Evolutionary conservation across 306 rosid species (phyloP).

Genomic region (Prunus fruticosa): DNA sequence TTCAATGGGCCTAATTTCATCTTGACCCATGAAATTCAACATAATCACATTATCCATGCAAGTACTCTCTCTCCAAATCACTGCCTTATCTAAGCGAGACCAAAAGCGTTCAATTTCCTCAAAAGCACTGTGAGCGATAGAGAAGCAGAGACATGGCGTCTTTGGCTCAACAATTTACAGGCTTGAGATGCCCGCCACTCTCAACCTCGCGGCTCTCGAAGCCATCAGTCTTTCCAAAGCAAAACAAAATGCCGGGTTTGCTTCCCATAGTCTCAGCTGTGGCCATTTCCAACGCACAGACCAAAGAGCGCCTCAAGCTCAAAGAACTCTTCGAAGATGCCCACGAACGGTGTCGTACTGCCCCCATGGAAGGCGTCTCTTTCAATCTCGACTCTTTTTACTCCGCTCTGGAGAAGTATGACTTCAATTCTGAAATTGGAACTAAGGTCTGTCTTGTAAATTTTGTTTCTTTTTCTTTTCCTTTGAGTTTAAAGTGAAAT

Average conservation of each 20-base stretch:
- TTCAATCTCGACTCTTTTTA: conserved; percentile 61
- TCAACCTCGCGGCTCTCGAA: conserved; percentile 50
- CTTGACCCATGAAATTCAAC: not conserved
- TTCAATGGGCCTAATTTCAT: not conserved
- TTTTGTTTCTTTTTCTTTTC: not conserved
- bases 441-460: conserved; percentile 41
- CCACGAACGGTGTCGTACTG: conserved; percentile 73
- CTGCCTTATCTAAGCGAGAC: conserved; percentile 24
- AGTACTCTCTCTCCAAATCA: not conserved
- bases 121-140: not conserved
- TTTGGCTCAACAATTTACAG: conserved; percentile 64
- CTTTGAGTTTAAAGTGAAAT: not conserved
- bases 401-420: conserved; percentile 59
- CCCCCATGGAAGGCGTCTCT: conserved; percentile 71
- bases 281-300: conserved; percentile 63
- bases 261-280: conserved; percentile 49
- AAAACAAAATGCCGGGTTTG: conserved; percentile 23
- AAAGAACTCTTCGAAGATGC: conserved; percentile 74
- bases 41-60: not conserved
- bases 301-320: conserved; percentile 62
- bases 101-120: not conserved
- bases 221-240: conserved; percentile 27
- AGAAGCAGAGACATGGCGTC: conserved; percentile 42
- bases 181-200: conserved; percentile 50
- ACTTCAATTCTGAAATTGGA: conserved; percentile 71